phyloP scores from a whole-genome alignment of 208 protist species.

The Trypanosoma theileri region DNA sequence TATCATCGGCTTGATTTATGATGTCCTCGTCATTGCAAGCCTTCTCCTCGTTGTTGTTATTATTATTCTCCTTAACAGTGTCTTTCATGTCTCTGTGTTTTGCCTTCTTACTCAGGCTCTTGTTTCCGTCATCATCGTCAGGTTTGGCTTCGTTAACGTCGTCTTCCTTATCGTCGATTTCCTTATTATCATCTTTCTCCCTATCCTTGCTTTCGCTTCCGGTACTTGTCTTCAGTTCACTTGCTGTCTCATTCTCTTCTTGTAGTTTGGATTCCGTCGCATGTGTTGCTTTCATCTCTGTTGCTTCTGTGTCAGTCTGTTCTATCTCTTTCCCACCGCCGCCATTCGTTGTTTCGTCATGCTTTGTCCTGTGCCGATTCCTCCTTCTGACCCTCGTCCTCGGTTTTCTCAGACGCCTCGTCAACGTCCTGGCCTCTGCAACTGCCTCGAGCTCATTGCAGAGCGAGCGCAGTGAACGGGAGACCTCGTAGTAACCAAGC shows the following conservation, averaged over 20 bases:
- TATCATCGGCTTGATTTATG: background rate
- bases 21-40: background rate
- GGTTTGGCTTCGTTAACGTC: background rate
- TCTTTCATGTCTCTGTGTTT: background rate
- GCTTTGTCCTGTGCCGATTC: background rate
- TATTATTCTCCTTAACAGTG: background rate
- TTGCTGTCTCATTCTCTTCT: background rate
- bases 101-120: background rate
- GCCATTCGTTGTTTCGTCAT: too few relatives aligned
- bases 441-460: conserved; percentile 7
- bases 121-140: background rate
- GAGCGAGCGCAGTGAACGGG: conserved; percentile 44
- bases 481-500: conserved; percentile 42
- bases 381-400: background rate
- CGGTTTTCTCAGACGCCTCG: too few relatives aligned
- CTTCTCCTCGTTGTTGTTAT: background rate
- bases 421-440: background rate
- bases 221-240: background rate
- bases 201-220: background rate
- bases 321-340: too few relatives aligned
- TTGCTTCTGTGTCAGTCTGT: background rate
- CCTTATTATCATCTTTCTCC: background rate
- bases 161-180: background rate
- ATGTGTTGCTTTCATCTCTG: background rate
- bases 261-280: too few relatives aligned